These are phyloP conservation scores for Chloris gayana DNA, from an alignment of 176 grass and related monocot species.

Conservation along the genomic window DNA sequence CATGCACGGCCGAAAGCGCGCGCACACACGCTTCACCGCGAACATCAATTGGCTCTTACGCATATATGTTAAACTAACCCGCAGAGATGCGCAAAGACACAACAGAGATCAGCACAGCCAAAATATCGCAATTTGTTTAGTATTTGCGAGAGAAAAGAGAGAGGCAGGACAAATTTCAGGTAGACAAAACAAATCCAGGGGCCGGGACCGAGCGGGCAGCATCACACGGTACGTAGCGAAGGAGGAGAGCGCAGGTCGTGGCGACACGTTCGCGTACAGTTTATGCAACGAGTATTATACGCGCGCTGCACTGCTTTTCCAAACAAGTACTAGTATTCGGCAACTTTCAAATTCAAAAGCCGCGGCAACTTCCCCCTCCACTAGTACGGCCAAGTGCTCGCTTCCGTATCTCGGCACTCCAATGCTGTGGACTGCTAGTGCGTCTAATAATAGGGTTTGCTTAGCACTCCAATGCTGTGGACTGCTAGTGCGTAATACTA, in stretches of 20 bases:
- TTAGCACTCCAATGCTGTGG: neutral
- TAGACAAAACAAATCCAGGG: neutral
- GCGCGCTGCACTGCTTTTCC: slow-evolving; percentile 1
- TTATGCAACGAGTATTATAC: neutral
- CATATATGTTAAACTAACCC: neutral
- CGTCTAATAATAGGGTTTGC: too few relatives aligned
- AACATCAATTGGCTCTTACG: neutral
- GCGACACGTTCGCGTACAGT: slow-evolving; percentile 39
- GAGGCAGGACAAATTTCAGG: neutral
- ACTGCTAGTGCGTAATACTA: neutral
- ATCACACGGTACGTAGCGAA: too few relatives aligned
- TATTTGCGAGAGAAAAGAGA: neutral
- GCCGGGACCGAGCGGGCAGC: neutral
- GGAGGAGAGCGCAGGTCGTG: neutral
- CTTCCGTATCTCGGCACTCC: neutral
- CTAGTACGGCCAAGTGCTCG: slow-evolving; percentile 1
- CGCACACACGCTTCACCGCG: neutral
- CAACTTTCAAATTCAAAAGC: neutral
- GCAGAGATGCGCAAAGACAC: neutral
- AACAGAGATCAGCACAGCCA: neutral
- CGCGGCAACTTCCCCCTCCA: neutral
- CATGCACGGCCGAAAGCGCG: neutral
- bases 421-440: too few relatives aligned
- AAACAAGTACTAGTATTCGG: neutral
- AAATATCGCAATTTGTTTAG: neutral